phyloP scores from a whole-genome alignment of 495 filamentous ascomycete genomes.

The Penicillium goetzii region DNA sequence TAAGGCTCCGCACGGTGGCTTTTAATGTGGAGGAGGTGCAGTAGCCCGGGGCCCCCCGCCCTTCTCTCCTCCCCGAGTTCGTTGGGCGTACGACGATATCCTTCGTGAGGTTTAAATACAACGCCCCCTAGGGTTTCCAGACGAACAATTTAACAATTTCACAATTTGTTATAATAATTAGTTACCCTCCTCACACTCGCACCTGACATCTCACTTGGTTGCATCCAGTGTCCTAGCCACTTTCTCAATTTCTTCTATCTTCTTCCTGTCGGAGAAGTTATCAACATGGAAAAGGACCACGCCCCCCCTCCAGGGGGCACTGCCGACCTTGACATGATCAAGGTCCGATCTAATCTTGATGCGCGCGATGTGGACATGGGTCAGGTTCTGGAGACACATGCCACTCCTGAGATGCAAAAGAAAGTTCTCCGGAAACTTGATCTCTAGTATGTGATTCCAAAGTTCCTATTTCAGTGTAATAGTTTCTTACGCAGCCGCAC shows the following conservation, averaged over 20 bases:
- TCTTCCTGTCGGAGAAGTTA: neutral
- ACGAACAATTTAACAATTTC: neutral
- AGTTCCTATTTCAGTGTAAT: neutral
- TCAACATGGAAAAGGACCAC: constrained; percentile 24
- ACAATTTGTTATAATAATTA: neutral
- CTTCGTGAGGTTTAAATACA: neutral
- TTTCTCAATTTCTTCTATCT: neutral
- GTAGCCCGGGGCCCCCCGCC: too few species aligned
- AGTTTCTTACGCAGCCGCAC: neutral
- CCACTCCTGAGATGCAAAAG: constrained; percentile 35
- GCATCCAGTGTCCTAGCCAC: neutral
- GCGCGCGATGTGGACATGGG: constrained; percentile 42
- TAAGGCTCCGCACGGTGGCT: neutral
- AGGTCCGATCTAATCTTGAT: constrained; percentile 14
- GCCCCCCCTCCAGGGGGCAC: neutral
- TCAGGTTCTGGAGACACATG: constrained; percentile 36
- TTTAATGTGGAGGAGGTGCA: neutral
- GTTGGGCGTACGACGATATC: neutral
- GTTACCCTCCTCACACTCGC: neutral
- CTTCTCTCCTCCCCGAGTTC: neutral
- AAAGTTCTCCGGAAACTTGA: constrained; percentile 42
- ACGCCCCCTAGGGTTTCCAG: neutral
- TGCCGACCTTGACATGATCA: constrained; percentile 24
- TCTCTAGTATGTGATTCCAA: constrained; percentile 30
- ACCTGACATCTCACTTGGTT: neutral